These are phyloP conservation scores for Coniosporium tulheliwenetii DNA, from an alignment of 2,329 filamentous ascomycete species.

Conservation along the genomic window DNA sequence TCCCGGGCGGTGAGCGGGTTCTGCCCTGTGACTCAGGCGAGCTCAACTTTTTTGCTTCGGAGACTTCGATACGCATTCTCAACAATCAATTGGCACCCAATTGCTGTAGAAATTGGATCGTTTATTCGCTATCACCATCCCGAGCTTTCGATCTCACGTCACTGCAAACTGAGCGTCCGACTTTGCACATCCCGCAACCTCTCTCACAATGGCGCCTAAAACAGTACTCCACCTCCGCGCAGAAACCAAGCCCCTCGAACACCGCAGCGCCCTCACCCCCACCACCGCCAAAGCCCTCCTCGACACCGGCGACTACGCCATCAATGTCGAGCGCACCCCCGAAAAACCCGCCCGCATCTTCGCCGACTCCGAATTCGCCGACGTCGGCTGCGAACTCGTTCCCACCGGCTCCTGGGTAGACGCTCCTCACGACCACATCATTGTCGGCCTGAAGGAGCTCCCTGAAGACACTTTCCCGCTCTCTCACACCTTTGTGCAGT, in stretches of 20 bases:
- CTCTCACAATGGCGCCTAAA: neutral
- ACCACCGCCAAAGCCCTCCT: constrained; percentile 23
- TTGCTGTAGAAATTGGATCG: too few relatives aligned
- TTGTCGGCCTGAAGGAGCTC: constrained; percentile 66
- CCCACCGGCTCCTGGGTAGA: constrained; percentile 23
- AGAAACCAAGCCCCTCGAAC: constrained; percentile 17
- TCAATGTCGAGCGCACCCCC: constrained; percentile 23
- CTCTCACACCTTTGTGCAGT: constrained; percentile 57
- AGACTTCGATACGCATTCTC: too few relatives aligned
- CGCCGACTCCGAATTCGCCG: constrained; percentile 22
- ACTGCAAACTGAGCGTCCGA: too few relatives aligned
- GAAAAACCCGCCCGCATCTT: constrained; percentile 19
- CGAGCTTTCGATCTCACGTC: too few relatives aligned
- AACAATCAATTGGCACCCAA: too few relatives aligned
- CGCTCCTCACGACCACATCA: constrained; percentile 30
- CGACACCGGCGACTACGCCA: constrained; percentile 19
- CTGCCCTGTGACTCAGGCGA: too few relatives aligned
- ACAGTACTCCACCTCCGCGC: neutral
- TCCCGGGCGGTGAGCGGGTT: too few relatives aligned
- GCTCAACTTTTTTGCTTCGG: too few relatives aligned
- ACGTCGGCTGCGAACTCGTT: constrained; percentile 21
- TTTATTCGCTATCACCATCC: too few relatives aligned
- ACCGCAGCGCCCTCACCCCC: constrained; percentile 21
- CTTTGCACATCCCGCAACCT: too few relatives aligned
- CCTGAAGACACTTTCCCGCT: constrained; percentile 55